Conservation (phyloP, 2,329 filamentous ascomycete genomes). For the Trichoderma oligosporum region DNA sequence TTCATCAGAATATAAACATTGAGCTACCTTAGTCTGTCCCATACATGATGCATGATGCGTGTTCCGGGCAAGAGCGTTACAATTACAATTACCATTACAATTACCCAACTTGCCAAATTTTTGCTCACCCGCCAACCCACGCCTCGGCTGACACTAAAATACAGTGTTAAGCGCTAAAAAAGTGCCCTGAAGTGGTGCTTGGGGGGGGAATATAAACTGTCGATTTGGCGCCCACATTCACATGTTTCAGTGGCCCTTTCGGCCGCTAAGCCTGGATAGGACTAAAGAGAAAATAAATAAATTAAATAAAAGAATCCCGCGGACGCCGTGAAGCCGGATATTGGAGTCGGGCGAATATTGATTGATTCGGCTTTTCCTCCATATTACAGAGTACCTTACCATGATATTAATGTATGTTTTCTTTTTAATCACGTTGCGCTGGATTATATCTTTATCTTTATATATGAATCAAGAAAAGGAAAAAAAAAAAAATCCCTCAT, state of each 20-base stretch:
- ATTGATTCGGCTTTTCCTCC: no score
- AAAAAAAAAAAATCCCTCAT: no score
- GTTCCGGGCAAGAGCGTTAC: slow-evolving; percentile 12
- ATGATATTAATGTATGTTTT: no score
- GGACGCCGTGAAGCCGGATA: slow-evolving; percentile 16
- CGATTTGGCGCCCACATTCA: slow-evolving; percentile 4
- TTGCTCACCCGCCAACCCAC: neutral
- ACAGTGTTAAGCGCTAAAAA: neutral
- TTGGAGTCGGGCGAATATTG: neutral
- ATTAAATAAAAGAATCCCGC: slow-evolving; percentile 12
- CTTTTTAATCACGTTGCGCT: no score
- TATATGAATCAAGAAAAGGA: no score
- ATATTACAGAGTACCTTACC: no score
- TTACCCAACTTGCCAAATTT: no score
- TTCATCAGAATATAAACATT: neutral
- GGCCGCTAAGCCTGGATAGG: slow-evolving; percentile 2
- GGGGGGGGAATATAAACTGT: neutral
- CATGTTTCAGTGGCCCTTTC: slow-evolving; percentile 1
- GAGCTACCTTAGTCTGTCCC: no score
- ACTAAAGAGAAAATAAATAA: neutral
- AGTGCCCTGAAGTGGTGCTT: neutral
- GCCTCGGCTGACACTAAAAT: neutral
- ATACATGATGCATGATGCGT: slow-evolving; percentile 9
- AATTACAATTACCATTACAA: no score
- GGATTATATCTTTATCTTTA: no score